Conservation (phyloP, 768 basidiomycete species). For the Trametes cingulata region DNA sequence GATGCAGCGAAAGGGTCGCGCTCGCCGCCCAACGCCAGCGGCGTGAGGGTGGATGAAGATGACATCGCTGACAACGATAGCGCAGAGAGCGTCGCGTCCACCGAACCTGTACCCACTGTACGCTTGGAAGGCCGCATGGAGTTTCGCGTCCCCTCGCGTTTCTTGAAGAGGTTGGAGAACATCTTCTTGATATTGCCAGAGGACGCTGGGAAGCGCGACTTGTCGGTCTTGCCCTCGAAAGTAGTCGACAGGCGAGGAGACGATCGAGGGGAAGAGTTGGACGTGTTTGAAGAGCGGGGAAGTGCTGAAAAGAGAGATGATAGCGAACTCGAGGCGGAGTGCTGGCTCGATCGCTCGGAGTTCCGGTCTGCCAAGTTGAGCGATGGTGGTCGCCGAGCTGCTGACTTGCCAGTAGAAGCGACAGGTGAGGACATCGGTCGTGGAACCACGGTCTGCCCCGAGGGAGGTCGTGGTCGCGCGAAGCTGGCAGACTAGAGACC, state of each 20-base stretch:
- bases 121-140: conserved; percentile 9
- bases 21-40: conserved; percentile 6
- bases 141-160: conserved; percentile 6
- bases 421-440: conserved; percentile 20
- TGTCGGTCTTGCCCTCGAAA: conserved; percentile 11
- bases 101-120: conserved; percentile 4
- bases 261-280: conserved; percentile 11
- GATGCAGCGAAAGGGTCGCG: conserved; percentile 14
- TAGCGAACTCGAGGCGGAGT: conserved; percentile 13
- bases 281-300: conserved; percentile 16
- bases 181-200: conserved; percentile 21
- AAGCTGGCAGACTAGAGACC: neutral
- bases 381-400: conserved; percentile 14
- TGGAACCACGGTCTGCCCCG: conserved; percentile 14
- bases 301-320: conserved; percentile 21
- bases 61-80: conserved; percentile 1
- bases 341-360: conserved; percentile 10
- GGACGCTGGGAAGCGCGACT: conserved; percentile 10
- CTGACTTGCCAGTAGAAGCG: neutral
- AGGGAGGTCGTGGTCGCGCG: conserved; percentile 8
- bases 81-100: conserved; percentile 15
- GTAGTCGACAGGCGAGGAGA: conserved; percentile 8
- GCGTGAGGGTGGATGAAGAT: neutral
- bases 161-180: conserved; percentile 22
- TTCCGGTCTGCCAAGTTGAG: conserved; percentile 3